phyloP scores from a whole-genome alignment of 1,284 basidiomycete species.

The Sanguinoderma infundibulare region DNA sequence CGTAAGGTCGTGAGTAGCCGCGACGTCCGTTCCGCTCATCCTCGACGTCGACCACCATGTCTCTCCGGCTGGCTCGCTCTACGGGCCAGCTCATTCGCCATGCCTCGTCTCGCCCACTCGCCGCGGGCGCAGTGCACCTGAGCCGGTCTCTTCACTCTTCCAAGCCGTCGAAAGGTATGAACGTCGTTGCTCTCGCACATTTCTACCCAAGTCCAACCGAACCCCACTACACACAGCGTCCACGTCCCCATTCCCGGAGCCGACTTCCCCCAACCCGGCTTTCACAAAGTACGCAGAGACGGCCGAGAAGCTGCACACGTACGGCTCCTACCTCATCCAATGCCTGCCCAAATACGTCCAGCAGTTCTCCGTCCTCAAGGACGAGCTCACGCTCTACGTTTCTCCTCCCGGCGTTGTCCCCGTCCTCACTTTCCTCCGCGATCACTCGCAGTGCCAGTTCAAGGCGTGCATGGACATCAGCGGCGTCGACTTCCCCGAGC shows the following conservation, averaged over 20 bases:
- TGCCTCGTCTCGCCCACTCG: conserved; percentile 31
- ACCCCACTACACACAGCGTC: conserved; percentile 49
- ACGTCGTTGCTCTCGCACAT: not conserved
- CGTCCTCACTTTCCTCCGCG: conserved; percentile 91
- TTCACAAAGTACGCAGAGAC: conserved; percentile 70
- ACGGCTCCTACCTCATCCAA: conserved; percentile 89
- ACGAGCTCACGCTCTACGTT: conserved; percentile 93
- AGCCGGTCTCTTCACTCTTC: conserved; percentile 48
- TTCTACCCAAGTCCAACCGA: not conserved
- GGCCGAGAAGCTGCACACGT: conserved; percentile 81
- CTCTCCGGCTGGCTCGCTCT: conserved; percentile 51
- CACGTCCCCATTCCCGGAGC: conserved; percentile 82
- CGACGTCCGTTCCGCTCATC: conserved; percentile 20
- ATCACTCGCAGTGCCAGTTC: conserved; percentile 97
- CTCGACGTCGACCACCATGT: conserved; percentile 47
- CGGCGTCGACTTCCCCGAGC: conserved; percentile 94
- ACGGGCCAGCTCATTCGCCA: conserved; percentile 44
- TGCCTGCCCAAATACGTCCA: conserved; percentile 95
- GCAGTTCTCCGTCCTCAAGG: conserved; percentile 97
- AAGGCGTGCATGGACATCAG: conserved; percentile 93
- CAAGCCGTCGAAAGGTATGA: conserved; percentile 52
- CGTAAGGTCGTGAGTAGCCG: conserved; percentile 15
- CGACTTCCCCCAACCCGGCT: conserved; percentile 85
- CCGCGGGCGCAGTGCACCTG: conserved; percentile 28
- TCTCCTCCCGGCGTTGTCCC: conserved; percentile 85